phyloP scores from a whole-genome alignment of 73 alveolate species.

The Durusdinium trenchii region DNA sequence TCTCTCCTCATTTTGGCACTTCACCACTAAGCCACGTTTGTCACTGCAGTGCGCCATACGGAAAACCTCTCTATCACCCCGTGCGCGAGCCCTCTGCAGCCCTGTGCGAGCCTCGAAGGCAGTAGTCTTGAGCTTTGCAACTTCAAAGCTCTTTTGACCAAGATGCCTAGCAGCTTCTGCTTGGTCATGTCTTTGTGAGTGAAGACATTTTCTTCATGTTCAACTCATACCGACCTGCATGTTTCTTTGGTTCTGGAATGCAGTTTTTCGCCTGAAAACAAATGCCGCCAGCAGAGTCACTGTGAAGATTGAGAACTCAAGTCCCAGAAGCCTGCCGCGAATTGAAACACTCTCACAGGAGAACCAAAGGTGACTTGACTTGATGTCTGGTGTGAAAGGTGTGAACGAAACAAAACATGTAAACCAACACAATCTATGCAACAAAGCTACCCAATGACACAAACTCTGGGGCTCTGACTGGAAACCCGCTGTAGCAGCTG shows the following conservation, averaged over 20 bases:
- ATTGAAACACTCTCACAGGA: too few species aligned
- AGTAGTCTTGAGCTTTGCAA: background rate
- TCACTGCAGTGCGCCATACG: too few species aligned
- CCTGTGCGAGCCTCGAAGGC: background rate
- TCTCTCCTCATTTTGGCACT: too few species aligned
- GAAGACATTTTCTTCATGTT: background rate
- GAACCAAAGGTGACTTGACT: too few species aligned
- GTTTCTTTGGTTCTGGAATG: background rate
- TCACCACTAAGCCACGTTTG: too few species aligned
- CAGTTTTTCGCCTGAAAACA: constrained; percentile 25
- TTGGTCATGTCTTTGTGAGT: background rate
- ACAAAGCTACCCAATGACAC: background rate
- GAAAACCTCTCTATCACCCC: too few species aligned
- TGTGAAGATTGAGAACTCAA: constrained; percentile 32
- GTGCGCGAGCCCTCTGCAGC: background rate
- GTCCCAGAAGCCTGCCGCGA: constrained; percentile 50
- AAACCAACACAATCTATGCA: background rate
- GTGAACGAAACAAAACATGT: background rate
- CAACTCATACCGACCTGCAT: background rate
- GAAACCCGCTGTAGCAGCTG: background rate
- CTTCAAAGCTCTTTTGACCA: constrained; percentile 17
- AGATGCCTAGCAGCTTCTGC: background rate
- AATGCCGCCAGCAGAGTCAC: constrained; percentile 47
- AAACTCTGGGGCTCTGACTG: background rate
- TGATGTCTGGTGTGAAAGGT: too few species aligned